These are phyloP conservation scores for Tieghemostelium lacteum DNA, from an alignment of 78 protist genomes.

Conservation along the genomic window DNA sequence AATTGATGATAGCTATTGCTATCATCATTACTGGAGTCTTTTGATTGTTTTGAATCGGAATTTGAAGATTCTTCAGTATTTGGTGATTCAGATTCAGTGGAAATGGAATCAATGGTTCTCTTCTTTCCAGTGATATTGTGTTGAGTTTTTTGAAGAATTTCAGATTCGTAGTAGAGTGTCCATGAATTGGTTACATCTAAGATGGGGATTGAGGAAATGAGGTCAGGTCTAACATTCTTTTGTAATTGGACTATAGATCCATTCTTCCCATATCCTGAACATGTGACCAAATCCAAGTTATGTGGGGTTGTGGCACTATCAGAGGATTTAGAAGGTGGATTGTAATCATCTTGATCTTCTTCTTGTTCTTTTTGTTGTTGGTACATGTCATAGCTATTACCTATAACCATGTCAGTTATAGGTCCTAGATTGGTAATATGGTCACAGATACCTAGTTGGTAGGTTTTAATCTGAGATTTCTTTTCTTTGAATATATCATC, in stretches of 20 bases:
- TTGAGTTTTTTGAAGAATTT: neutral
- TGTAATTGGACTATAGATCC: conserved; percentile 66
- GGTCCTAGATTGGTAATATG: conserved; percentile 72
- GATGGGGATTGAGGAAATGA: conserved; percentile 20
- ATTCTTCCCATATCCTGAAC: conserved; percentile 79
- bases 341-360: neutral
- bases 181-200: conserved; percentile 26
- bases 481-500: conserved; percentile 60
- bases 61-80: neutral
- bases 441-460: conserved; percentile 66
- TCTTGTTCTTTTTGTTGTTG: too few species aligned
- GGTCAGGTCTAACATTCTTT: conserved; percentile 56
- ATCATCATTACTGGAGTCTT: neutral
- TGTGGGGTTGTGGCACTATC: neutral
- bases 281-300: conserved; percentile 47
- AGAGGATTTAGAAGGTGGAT: neutral
- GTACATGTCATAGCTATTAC: conserved; percentile 15
- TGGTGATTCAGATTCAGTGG: neutral
- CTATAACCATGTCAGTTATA: conserved; percentile 52
- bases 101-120: conserved; percentile 2
- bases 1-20: conserved; percentile 24
- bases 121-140: neutral
- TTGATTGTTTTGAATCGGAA: neutral
- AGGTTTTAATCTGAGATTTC: conserved; percentile 56
- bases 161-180: conserved; percentile 32